Conservation (phyloP, 352 stramenopile genomes). For the Pythium graminicola region DNA sequence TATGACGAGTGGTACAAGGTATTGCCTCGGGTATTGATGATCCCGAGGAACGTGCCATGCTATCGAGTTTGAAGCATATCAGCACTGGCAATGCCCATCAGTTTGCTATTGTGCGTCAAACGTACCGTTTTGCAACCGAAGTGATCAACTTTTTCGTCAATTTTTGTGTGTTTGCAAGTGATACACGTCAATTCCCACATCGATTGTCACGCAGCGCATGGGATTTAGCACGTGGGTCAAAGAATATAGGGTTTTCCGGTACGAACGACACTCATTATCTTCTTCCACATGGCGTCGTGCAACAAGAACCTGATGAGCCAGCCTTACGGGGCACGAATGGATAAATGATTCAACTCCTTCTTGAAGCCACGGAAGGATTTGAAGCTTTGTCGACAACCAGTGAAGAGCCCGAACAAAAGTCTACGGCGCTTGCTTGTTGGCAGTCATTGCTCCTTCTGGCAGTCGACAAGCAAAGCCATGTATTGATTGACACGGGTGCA, state of each 20-base stretch:
- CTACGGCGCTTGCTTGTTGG: slow-evolving; percentile 21
- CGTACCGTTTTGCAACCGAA: slow-evolving; percentile 57
- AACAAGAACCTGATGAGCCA: slow-evolving; percentile 48
- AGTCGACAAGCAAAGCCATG: slow-evolving; percentile 36
- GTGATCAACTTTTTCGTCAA: slow-evolving; percentile 86
- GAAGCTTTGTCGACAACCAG: neutral
- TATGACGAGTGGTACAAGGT: slow-evolving; percentile 66
- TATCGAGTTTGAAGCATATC: slow-evolving; percentile 67
- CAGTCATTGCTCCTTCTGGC: slow-evolving; percentile 37
- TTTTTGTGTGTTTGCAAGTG: slow-evolving; percentile 67
- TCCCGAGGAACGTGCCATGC: slow-evolving; percentile 18
- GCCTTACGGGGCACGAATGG: slow-evolving; percentile 71
- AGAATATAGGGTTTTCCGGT: slow-evolving; percentile 78
- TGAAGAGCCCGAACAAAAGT: neutral
- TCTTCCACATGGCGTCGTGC: slow-evolving; percentile 58
- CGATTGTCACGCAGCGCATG: slow-evolving; percentile 69
- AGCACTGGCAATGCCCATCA: slow-evolving; percentile 65
- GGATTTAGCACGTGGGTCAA: slow-evolving; percentile 62
- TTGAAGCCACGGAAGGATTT: slow-evolving; percentile 33
- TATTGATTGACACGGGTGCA: slow-evolving; percentile 82
- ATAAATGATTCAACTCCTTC: slow-evolving; percentile 79
- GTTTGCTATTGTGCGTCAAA: slow-evolving; percentile 39
- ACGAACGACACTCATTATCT: slow-evolving; percentile 87
- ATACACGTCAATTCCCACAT: slow-evolving; percentile 76
- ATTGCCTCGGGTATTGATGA: slow-evolving; percentile 28